phyloP scores from a whole-genome alignment of 1,139 yeast species.

The Magnusiomyces fungicola region DNA sequence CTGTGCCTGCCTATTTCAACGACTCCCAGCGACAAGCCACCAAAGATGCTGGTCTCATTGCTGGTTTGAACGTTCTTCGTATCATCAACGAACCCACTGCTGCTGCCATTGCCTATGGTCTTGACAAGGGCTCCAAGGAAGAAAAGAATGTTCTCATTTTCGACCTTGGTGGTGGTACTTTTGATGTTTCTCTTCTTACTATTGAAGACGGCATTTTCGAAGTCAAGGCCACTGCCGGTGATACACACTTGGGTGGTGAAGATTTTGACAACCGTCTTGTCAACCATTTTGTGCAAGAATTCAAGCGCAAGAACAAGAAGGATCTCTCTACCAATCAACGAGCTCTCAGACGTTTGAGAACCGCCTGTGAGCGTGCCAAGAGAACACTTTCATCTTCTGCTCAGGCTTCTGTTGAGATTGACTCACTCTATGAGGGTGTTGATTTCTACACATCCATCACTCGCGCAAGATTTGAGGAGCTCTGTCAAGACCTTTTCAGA shows the following conservation, averaged over 20 bases:
- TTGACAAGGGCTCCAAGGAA: constrained; percentile 81
- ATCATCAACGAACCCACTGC: constrained; percentile 96
- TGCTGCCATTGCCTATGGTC: constrained; percentile 97
- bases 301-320: constrained; percentile 93
- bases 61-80: constrained; percentile 90
- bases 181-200: constrained; percentile 94
- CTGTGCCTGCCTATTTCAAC: constrained; percentile 94
- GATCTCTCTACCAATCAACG: constrained; percentile 89
- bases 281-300: constrained; percentile 88
- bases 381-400: constrained; percentile 96
- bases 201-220: constrained; percentile 99
- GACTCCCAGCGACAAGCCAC: constrained; percentile 97
- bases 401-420: constrained; percentile 94
- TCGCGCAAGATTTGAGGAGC: constrained; percentile 99
- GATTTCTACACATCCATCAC: constrained; percentile 95
- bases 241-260: constrained; percentile 99
- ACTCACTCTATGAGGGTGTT: constrained; percentile 92
- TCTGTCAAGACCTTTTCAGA: constrained; percentile 92
- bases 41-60: constrained; percentile 94
- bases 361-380: constrained; percentile 99
- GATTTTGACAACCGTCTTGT: constrained; percentile 96
- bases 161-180: constrained; percentile 99
- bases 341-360: constrained; percentile 97
- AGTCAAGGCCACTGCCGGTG: constrained; percentile 99
- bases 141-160: constrained; percentile 85